These are phyloP conservation scores for Fusarium lyarnte DNA, from an alignment of 2,329 filamentous ascomycete species.

Conservation along the genomic window DNA sequence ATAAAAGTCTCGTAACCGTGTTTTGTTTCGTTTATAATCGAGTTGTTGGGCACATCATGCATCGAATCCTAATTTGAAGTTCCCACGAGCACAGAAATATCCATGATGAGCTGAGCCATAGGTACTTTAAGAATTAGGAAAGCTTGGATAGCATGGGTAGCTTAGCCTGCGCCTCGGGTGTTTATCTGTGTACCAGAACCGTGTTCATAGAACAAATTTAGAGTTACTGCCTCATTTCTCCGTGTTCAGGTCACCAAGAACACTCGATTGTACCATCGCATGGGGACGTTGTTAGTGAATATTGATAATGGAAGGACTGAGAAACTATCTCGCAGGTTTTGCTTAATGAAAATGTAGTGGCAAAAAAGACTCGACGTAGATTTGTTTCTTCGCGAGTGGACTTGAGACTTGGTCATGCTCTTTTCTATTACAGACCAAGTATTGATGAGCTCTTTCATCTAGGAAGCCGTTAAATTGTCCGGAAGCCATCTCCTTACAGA, in stretches of 20 bases:
- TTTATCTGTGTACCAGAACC: neutral
- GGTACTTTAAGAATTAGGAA: neutral
- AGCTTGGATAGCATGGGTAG: neutral
- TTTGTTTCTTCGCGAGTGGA: neutral
- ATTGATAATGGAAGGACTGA: neutral
- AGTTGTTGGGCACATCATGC: neutral
- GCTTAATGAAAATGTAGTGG: neutral
- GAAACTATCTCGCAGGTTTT: neutral
- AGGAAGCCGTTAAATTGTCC: neutral
- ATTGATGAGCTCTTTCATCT: neutral
- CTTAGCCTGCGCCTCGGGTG: too few relatives aligned
- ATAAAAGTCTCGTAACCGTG: neutral
- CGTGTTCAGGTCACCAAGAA: neutral
- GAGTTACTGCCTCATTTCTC: neutral
- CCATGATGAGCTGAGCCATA: neutral
- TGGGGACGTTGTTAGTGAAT: neutral
- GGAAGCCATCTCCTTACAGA: neutral
- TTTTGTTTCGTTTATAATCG: neutral
- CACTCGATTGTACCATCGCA: neutral
- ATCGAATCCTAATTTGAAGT: neutral
- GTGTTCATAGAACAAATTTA: neutral
- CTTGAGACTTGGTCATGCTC: neutral
- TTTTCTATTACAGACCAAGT: neutral
- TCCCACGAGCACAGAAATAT: neutral
- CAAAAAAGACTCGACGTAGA: neutral